Conservation (phyloP, 257 asterid species). For the Petunia secreta region DNA sequence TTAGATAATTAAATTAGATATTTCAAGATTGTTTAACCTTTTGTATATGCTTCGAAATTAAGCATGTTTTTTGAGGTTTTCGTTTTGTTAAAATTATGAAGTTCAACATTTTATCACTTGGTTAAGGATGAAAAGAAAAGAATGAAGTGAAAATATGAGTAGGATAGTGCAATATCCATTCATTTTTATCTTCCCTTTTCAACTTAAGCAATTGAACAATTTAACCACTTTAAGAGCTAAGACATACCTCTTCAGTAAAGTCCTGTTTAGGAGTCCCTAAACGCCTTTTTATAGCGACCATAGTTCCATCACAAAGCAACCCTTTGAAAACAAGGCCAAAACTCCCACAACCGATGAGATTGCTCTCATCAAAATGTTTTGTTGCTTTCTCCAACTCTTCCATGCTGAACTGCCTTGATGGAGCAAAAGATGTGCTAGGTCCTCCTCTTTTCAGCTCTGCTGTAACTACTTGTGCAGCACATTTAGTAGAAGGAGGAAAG, state of each 20-base stretch:
- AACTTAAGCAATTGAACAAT: neutral
- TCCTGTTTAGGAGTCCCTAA: slow-evolving; percentile 44
- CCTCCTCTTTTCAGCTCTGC: slow-evolving; percentile 50
- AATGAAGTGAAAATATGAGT: slow-evolving; percentile 6
- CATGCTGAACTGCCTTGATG: slow-evolving; percentile 57
- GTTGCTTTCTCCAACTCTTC: slow-evolving; percentile 79
- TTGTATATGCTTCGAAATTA: neutral
- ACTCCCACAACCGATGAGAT: slow-evolving; percentile 68
- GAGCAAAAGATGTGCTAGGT: slow-evolving; percentile 31
- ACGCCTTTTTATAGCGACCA: slow-evolving; percentile 72
- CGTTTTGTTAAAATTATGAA: neutral
- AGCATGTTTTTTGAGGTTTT: neutral
- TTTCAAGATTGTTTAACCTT: neutral
- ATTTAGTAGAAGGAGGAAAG: slow-evolving; percentile 22
- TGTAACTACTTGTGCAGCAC: slow-evolving; percentile 23
- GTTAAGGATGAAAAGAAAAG: neutral
- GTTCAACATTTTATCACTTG: neutral
- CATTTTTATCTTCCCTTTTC: neutral
- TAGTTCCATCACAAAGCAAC: slow-evolving; percentile 67
- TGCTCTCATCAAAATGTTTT: slow-evolving; percentile 52
- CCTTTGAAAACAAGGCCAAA: slow-evolving; percentile 77
- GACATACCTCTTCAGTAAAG: slow-evolving; percentile 55
- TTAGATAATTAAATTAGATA: slow-evolving; percentile 1
- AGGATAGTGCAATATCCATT: neutral
- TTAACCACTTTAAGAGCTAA: neutral